A percentile compares a stretch with the other conserved stretches of the same genome.
Conservation (phyloP, 2,329 filamentous ascomycete genomes). For the Colletotrichum sp. region DNA sequence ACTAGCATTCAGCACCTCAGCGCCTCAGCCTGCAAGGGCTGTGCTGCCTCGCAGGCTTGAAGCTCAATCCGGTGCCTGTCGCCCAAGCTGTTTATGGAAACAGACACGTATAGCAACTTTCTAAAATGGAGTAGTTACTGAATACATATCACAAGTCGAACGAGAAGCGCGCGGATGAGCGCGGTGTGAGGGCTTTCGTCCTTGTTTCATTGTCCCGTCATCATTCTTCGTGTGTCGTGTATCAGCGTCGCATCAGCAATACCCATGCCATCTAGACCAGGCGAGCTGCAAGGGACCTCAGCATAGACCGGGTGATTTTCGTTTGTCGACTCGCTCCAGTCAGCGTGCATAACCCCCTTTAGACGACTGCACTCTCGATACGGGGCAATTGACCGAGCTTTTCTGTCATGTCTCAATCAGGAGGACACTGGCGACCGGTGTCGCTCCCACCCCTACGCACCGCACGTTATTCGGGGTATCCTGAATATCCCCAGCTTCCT, state of each 20-base stretch:
- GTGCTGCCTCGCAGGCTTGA: background rate
- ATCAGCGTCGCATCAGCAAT: background rate
- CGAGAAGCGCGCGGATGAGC: background rate
- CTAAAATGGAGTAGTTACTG: background rate
- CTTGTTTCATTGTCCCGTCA: background rate
- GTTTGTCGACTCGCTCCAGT: background rate
- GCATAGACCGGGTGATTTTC: background rate
- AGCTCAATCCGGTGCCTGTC: background rate
- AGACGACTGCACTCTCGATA: background rate
- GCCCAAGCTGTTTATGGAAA: background rate
- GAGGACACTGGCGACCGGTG: background rate
- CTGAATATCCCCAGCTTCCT: background rate
- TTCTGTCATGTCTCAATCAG: background rate
- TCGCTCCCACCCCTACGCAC: background rate
- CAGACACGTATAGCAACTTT: background rate
- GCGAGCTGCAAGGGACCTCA: background rate
- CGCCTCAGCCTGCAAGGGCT: background rate
- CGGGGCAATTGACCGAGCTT: background rate
- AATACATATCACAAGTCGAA: background rate
- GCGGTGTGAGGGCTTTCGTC: background rate
- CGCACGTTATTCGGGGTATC: background rate
- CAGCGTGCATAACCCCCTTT: background rate
- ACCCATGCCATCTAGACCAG: background rate
- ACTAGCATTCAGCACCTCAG: background rate
- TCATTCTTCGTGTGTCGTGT: background rate